A percentile compares a stretch with the other conserved stretches of the same genome.
Conservation (phyloP, 805 yeast genomes). For the Nakazawaea ambrosiae region DNA sequence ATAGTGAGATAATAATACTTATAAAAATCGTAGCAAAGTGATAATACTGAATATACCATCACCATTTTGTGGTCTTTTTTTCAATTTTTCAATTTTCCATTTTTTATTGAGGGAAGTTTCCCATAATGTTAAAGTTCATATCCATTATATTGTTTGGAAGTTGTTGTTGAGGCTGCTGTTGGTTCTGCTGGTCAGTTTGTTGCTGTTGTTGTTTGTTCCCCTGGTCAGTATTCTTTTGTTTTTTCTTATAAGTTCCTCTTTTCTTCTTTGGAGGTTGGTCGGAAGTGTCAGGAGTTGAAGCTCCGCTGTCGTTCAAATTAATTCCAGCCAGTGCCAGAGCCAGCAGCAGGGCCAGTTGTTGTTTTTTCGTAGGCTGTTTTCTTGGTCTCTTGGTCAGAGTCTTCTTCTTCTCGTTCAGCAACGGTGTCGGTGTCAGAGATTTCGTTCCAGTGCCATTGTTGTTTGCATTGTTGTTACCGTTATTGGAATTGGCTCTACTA, state of each 20-base stretch:
- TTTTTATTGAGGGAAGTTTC: conserved; percentile 1
- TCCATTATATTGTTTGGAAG: conserved; percentile 9
- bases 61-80: neutral
- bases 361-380: conserved; percentile 11
- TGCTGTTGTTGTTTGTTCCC: conserved; percentile 16
- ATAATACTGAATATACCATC: too few relatives aligned
- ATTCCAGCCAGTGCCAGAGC: conserved; percentile 2
- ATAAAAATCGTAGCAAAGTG: neutral
- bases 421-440: neutral
- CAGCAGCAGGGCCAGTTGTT: conserved; percentile 9
- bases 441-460: neutral
- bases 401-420: conserved; percentile 3
- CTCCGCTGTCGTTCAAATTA: conserved; percentile 5
- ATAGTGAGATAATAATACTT: neutral
- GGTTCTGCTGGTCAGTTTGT: conserved; percentile 12
- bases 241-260: conserved; percentile 13
- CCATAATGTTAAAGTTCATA: conserved; percentile 9
- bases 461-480: neutral
- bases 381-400: conserved; percentile 9
- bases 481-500: conserved; percentile 2
- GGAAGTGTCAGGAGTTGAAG: conserved; percentile 7
- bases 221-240: conserved; percentile 4
- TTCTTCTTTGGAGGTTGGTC: conserved; percentile 12
- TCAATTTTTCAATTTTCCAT: neutral
- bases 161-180: conserved; percentile 15